Evolutionary conservation across 345 rosid species (phyloP).

Genomic region (Linum trigynum): DNA sequence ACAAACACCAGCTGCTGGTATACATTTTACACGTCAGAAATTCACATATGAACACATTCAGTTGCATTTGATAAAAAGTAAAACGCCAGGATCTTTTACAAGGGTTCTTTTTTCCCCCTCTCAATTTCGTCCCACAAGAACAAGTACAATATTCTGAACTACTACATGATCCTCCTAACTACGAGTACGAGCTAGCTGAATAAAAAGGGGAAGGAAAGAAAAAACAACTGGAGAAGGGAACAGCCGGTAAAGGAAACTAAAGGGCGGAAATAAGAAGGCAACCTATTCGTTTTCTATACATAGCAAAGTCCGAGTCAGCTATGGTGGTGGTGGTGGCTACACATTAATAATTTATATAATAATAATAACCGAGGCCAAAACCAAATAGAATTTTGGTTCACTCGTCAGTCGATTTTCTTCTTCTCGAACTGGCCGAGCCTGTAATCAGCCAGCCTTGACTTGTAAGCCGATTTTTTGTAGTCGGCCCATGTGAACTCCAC

Average conservation of each 20-base stretch:
- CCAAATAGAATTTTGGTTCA: conserved; percentile 10
- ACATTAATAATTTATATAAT: no score
- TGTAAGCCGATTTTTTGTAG: conserved; percentile 66
- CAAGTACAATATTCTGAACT: no score
- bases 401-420: conserved; percentile 11
- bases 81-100: no score
- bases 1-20: no score
- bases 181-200: background rate
- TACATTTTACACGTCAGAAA: no score
- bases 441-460: conserved; percentile 62
- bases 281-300: conserved; percentile 27
- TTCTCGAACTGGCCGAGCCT: conserved; percentile 70
- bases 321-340: no score
- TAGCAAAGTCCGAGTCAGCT: conserved; percentile 17
- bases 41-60: no score
- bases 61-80: no score
- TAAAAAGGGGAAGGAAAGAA: background rate
- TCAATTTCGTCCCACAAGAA: no score
- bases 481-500: conserved; percentile 81
- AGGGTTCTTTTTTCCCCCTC: no score
- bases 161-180: no score
- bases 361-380: background rate
- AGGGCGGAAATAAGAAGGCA: background rate
- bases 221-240: background rate
- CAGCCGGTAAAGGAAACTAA: background rate